Evolutionary conservation across 2,329 filamentous ascomycete species (phyloP).

Genomic region (Thermoascus crustaceus): DNA sequence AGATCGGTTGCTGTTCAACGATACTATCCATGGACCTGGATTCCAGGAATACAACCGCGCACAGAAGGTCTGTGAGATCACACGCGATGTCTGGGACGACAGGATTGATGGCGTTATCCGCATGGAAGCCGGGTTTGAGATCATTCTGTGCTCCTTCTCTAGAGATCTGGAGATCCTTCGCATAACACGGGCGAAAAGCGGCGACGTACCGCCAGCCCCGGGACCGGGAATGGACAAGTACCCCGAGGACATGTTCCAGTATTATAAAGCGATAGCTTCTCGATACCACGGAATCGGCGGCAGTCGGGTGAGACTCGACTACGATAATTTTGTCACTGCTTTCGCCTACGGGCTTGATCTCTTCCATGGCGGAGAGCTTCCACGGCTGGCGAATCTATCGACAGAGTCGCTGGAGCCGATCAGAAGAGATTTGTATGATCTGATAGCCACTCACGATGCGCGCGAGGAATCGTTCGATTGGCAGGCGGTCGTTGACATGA

Average conservation of each 20-base stretch:
- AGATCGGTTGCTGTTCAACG: conserved; percentile 51
- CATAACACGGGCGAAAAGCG: conserved; percentile 20
- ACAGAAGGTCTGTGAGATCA: conserved; percentile 47
- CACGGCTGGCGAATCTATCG: conserved; percentile 29
- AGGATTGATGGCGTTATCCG: conserved; percentile 57
- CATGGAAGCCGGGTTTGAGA: conserved; percentile 63
- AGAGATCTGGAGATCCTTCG: conserved; percentile 29
- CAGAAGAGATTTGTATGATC: conserved; percentile 36
- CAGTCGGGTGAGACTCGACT: conserved; percentile 38
- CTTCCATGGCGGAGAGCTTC: conserved; percentile 31
- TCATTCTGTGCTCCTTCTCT: conserved; percentile 59
- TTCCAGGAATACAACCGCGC: conserved; percentile 46
- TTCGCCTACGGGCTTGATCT: conserved; percentile 38
- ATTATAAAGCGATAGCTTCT: conserved; percentile 19
- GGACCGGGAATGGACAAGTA: conserved; percentile 4
- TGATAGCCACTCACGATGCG: conserved; percentile 30
- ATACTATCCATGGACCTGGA: conserved; percentile 10
- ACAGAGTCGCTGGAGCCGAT: conserved; percentile 27
- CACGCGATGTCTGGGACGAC: conserved; percentile 41
- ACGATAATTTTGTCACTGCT: conserved; percentile 42
- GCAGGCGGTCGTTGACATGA: conserved; percentile 60
- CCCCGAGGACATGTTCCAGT: conserved; percentile 4
- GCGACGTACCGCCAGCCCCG: background rate
- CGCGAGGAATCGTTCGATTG: conserved; percentile 44
- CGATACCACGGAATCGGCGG: conserved; percentile 28